Conservation (phyloP, 345 rosid species). For the Noccaea bulbosa region DNA sequence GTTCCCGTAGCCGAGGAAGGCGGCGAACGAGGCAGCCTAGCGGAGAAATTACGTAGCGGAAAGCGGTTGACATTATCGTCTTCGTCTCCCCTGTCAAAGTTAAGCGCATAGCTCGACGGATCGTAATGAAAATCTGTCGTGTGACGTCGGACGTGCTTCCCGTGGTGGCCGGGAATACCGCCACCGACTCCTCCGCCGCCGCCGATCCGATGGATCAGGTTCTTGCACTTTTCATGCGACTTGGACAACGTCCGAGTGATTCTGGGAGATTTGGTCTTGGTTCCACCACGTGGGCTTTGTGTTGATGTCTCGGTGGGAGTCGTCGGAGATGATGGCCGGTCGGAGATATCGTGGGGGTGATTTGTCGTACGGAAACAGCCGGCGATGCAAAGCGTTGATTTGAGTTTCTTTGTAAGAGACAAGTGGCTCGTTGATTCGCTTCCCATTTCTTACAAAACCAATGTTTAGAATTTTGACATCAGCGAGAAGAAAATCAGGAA, state of each 20-base stretch:
- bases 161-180: background rate
- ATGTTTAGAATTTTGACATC: background rate
- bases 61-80: slow-evolving; percentile 30
- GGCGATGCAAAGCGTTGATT: slow-evolving; percentile 34
- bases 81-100: slow-evolving; percentile 41
- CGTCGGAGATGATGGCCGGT: slow-evolving; percentile 27
- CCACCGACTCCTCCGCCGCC: slow-evolving; percentile 11
- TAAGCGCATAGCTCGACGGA: slow-evolving; percentile 45
- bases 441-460: slow-evolving; percentile 9
- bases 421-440: slow-evolving; percentile 37
- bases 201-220: slow-evolving; percentile 32
- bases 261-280: slow-evolving; percentile 36
- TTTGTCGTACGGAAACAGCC: slow-evolving; percentile 39
- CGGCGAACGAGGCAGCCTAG: slow-evolving; percentile 47
- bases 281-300: slow-evolving; percentile 15
- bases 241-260: slow-evolving; percentile 41
- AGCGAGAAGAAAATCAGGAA: background rate
- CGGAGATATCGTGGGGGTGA: slow-evolving; percentile 25
- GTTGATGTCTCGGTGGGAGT: background rate
- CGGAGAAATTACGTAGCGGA: slow-evolving; percentile 38
- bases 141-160: slow-evolving; percentile 39
- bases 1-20: slow-evolving; percentile 28
- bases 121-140: slow-evolving; percentile 44
- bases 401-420: slow-evolving; percentile 38
- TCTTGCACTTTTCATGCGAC: slow-evolving; percentile 39